These are phyloP conservation scores for Salix dunnii DNA, from an alignment of 345 rosid genomes.

Conservation along the genomic window DNA sequence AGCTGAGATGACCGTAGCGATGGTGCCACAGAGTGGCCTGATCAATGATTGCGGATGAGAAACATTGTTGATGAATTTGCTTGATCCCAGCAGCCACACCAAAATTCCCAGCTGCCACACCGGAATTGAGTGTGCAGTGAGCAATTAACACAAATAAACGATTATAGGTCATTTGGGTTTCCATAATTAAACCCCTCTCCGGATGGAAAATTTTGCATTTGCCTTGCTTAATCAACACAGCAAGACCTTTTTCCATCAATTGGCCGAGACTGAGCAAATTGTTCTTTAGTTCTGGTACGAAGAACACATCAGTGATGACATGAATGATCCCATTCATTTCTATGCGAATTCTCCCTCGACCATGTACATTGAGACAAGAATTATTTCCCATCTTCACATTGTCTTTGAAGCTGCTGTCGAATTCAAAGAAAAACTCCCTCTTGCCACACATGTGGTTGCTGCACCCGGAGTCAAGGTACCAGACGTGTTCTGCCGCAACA, in stretches of 20 bases:
- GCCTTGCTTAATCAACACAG: slow-evolving; percentile 1
- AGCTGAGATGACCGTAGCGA: no score
- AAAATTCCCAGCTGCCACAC: no score
- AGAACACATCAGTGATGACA: background rate
- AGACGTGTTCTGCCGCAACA: background rate
- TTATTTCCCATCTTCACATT: background rate
- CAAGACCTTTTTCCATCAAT: slow-evolving; percentile 10
- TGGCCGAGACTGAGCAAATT: slow-evolving; percentile 1
- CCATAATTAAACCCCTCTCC: background rate
- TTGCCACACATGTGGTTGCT: background rate
- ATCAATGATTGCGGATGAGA: background rate
- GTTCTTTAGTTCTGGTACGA: background rate
- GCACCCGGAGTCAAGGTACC: background rate
- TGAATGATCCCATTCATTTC: background rate
- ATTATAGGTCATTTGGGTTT: slow-evolving; percentile 8
- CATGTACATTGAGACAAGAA: background rate
- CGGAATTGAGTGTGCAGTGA: no score
- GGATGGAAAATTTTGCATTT: slow-evolving; percentile 1
- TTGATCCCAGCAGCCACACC: no score
- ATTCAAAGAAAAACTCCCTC: background rate
- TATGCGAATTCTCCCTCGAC: background rate
- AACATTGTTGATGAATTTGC: no score
- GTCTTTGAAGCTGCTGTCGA: background rate
- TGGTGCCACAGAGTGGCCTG: no score
- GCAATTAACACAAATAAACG: background rate